A percentile compares a stretch with the other conserved stretches of the same genome.
Evolutionary conservation across 805 yeast genomes (phyloP).

Genomic region (Komagataella populi): DNA sequence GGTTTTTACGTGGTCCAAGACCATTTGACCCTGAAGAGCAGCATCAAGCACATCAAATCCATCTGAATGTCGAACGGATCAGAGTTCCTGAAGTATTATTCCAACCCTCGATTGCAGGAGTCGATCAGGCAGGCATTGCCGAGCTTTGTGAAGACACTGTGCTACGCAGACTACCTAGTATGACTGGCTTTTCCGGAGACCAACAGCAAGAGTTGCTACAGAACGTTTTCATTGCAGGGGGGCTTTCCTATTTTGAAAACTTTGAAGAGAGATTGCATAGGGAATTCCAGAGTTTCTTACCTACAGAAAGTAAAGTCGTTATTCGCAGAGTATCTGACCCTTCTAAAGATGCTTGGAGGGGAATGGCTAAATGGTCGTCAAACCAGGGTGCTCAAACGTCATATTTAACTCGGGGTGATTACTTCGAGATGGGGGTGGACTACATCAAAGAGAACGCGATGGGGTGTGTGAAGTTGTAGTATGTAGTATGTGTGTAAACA

Average conservation of each 20-base stretch:
- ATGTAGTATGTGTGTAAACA: conserved; percentile 3
- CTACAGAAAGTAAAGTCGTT: conserved; percentile 45
- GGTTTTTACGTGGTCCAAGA: conserved; percentile 82
- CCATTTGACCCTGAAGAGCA: conserved; percentile 70
- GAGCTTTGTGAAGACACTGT: conserved; percentile 65
- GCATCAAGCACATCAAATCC: conserved; percentile 85
- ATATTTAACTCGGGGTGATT: conserved; percentile 56
- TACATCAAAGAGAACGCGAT: conserved; percentile 77
- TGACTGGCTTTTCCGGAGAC: conserved; percentile 38
- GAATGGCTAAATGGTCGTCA: conserved; percentile 73
- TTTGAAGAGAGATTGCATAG: conserved; percentile 51
- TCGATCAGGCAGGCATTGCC: conserved; percentile 89
- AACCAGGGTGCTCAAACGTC: conserved; percentile 27
- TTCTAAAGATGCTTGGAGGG: conserved; percentile 78
- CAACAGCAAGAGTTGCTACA: conserved; percentile 30
- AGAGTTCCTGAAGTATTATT: conserved; percentile 86
- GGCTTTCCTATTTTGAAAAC: conserved; percentile 53
- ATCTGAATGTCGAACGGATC: conserved; percentile 80
- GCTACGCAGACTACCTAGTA: conserved; percentile 42
- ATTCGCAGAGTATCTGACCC: conserved; percentile 61
- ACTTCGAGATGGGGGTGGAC: conserved; percentile 81
- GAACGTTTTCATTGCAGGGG: conserved; percentile 81
- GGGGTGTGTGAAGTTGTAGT: conserved; percentile 27
- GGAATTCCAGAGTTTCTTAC: conserved; percentile 63
- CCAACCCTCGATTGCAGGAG: conserved; percentile 88